Base-by-base conservation (phyloP, 2,329 filamentous ascomycete genomes). In the Emergomyces pasteurianus region DNA sequence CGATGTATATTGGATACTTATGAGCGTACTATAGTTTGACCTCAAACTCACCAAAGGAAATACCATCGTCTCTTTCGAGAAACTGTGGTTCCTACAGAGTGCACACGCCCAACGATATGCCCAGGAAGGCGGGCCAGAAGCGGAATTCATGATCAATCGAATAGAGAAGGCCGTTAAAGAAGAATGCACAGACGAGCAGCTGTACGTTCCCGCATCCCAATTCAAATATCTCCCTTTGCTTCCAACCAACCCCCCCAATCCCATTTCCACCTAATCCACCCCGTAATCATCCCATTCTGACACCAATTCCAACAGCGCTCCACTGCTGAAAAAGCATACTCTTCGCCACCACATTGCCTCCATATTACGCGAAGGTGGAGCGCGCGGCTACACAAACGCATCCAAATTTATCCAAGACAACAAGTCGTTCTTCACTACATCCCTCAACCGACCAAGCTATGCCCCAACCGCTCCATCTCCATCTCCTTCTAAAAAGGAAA, bases 21-120 rank as follows among this genome's bases (percentile, higher is more conserved):
- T 40, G 12, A n/a, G 14, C 9, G 36, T 21, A 23, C 28, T 1
- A 38, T 62, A 90, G 83, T 92, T 96, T 71, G 85, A 86, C 53
- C 80, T 95, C 65, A 91, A 90, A 69, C 95, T 96, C 75, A 97
- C 91, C 2, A 89, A 88, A 67, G 92, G 92, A 10, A 92, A 96
- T 71, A 90, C 92, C 7, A 87, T 88, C 16, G 89, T 96, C 21
- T 85, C 88, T 23, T 82, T 86, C 58, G 84, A 86, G 56, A 99
- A 97, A 71, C 81, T 97, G 18, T 82, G 84, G 67, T 90, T 86
- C 72, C 81, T 97, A 56, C 90, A 96, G 69, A 84, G 83, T 66
- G 81, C 83, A 54, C 89, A 92, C 69, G 81, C 80, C n/a, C 74
- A 78, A 46, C 74, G 75, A 6, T 77, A 77, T 58, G 78, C 79